Conservation (phyloP, 208 protist species). For the Crithidia acanthocephali region DNA sequence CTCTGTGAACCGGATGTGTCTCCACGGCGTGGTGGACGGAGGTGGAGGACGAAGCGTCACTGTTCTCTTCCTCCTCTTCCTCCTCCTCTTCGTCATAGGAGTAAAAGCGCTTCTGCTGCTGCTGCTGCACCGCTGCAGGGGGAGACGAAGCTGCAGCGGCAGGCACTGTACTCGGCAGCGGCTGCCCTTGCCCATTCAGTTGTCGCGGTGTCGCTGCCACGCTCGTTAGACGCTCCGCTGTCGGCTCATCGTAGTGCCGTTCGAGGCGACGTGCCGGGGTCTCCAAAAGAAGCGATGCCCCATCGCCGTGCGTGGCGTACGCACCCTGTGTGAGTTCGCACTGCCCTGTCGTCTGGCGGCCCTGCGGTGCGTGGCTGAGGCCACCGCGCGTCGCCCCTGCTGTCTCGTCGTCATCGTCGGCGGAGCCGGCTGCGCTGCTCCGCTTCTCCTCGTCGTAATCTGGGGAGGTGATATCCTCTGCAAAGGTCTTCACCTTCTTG, state of each 20-base stretch:
- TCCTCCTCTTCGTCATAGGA: background rate
- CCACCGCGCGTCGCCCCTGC: background rate
- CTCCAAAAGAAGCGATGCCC: background rate
- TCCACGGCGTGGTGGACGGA: background rate
- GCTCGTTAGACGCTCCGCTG: background rate
- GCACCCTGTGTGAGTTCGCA: background rate
- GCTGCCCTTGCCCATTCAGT: too few relatives aligned
- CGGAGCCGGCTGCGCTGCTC: too few relatives aligned
- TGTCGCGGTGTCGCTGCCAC: background rate
- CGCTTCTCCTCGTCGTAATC: slow-evolving; percentile 51
- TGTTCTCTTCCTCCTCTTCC: background rate
- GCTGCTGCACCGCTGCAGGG: background rate
- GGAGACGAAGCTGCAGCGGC: background rate
- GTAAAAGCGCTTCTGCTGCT: too few relatives aligned
- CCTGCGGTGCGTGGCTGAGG: background rate
- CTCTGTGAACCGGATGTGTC: background rate
- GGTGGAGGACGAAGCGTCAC: background rate
- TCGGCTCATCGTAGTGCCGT: slow-evolving; percentile 9
- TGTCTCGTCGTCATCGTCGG: background rate
- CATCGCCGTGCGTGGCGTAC: background rate
- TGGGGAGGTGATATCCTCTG: slow-evolving; percentile 72
- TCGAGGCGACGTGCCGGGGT: slow-evolving; percentile 6
- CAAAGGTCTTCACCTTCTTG: slow-evolving; percentile 77
- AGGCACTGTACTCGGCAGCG: background rate
- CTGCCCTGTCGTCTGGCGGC: background rate